A percentile compares a stretch with the other conserved stretches of the same genome.
These are phyloP conservation scores for Rauvolfia tetraphylla DNA, from an alignment of 257 asterid species.

Conservation along the genomic window DNA sequence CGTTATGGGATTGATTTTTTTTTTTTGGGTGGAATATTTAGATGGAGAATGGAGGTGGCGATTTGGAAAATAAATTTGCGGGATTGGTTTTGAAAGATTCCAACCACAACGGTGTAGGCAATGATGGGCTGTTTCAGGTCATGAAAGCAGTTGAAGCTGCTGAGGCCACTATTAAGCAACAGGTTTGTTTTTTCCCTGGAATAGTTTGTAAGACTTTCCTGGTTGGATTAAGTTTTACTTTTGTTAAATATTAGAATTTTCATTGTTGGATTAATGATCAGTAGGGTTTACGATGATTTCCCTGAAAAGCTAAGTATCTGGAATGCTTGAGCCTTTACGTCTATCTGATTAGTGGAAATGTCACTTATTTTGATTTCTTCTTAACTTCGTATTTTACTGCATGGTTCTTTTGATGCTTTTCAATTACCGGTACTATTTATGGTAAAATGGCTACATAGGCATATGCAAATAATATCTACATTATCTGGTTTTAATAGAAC, in stretches of 20 bases:
- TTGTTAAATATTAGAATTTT: not conserved
- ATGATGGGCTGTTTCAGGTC: slow-evolving; percentile 78
- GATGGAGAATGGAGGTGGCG: slow-evolving; percentile 73
- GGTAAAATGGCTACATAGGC: too few relatives aligned
- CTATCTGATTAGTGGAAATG: not conserved
- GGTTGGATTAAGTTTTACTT: not conserved
- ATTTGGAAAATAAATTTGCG: slow-evolving; percentile 46
- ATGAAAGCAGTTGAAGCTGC: slow-evolving; percentile 98
- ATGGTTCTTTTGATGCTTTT: not conserved
- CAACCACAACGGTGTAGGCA: slow-evolving; percentile 30
- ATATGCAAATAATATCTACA: too few relatives aligned
- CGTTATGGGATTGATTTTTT: not conserved
- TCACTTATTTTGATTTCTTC: not conserved
- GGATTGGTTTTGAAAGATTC: slow-evolving; percentile 57
- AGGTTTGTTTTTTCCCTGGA: slow-evolving; percentile 38
- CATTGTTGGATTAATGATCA: not conserved
- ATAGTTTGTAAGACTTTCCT: not conserved
- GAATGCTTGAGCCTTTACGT: slow-evolving; percentile 1
- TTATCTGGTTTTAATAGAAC: not conserved
- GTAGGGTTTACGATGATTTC: not conserved
- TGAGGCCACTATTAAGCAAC: slow-evolving; percentile 84
- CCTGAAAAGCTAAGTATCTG: too few relatives aligned
- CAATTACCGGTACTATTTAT: not conserved
- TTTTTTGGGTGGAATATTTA: not conserved
- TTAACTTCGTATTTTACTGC: not conserved